Base-by-base conservation (phyloP, 2,329 filamentous ascomycete genomes). In the Hypoxylon sp. region DNA sequence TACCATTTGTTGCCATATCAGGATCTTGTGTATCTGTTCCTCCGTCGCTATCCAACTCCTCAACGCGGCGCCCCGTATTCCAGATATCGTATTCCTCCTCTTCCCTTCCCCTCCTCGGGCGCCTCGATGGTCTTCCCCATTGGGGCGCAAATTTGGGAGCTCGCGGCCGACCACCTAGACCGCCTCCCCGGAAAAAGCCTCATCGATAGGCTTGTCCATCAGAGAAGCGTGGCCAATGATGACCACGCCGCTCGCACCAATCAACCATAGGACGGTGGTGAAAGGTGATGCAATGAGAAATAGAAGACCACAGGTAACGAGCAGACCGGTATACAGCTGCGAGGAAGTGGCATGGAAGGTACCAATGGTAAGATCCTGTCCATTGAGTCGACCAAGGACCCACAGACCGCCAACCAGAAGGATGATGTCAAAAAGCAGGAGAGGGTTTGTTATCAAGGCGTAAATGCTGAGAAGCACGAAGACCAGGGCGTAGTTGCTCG, bases 101-200 rank as follows among this genome's bases (percentile, higher is more conserved):
- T 75, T 85, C 82, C 78, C 84, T 83, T 82, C 84, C 88, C 85
- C 88, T 89, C 86, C 88, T 87, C 83, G 86, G 89, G 88, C 90
- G 92, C 92, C 93, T 92, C 88, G 93, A 92, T 96, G 94, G 94
- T 98, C 95, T 98, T 98, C 94, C 95, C 95, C 93, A 94, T 89
- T 86, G 91, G 93, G 94, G 94, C 94, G 92, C 91, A 87, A 83
- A 84, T 90, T 91, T 87, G 88, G 94, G 95, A 97, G 94, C 92
- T 96, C 92, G 96, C 96, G 95, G 95, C 94, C 95, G 96, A 98
- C 94, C 94, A 97, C 88, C 91, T 98, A 99, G 92, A 99, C 96
- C 94, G 96, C 95, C 95, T 99, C 96, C 94, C 97, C 96, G 88
- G 95, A 98, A 98, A 99, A 99, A 98, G 94, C 94, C 94, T 97